Evolutionary conservation across 2,329 filamentous ascomycete species (phyloP).

Genomic region (Sclerotinia trifoliorum): DNA sequence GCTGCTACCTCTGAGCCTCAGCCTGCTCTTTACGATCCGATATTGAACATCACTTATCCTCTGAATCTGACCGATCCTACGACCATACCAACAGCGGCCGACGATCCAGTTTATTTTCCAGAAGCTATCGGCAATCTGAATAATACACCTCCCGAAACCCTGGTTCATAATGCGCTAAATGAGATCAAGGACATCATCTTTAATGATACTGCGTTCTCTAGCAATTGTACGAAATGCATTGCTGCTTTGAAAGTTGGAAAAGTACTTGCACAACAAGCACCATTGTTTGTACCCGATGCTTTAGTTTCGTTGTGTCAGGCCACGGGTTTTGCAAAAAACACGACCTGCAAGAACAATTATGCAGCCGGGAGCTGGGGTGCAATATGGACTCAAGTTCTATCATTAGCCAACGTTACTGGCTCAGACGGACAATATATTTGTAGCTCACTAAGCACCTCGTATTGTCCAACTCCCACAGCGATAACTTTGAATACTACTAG

Average conservation of each 20-base stretch:
- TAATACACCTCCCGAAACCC: conserved; percentile 41
- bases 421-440: conserved; percentile 59
- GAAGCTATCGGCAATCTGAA: conserved; percentile 47
- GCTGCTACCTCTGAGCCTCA: conserved; percentile 51
- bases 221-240: conserved; percentile 54
- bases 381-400: conserved; percentile 57
- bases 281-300: conserved; percentile 49
- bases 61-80: conserved; percentile 54
- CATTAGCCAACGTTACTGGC: conserved; percentile 52
- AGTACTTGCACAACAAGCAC: conserved; percentile 49
- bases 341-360: conserved; percentile 50
- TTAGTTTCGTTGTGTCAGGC: conserved; percentile 52
- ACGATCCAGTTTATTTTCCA: conserved; percentile 53
- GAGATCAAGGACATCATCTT: conserved; percentile 49
- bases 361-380: conserved; percentile 50
- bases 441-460: conserved; percentile 47
- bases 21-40: conserved; percentile 52
- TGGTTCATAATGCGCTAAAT: conserved; percentile 46
- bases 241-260: conserved; percentile 52
- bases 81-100: conserved; percentile 48
- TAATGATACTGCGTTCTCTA: conserved; percentile 37
- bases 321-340: conserved; percentile 48
- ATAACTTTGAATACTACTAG: conserved; percentile 46
- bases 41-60: conserved; percentile 54
- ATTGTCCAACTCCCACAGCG: conserved; percentile 49